Conservation (phyloP, 768 basidiomycete species). For the Leccinum aurantiacum region DNA sequence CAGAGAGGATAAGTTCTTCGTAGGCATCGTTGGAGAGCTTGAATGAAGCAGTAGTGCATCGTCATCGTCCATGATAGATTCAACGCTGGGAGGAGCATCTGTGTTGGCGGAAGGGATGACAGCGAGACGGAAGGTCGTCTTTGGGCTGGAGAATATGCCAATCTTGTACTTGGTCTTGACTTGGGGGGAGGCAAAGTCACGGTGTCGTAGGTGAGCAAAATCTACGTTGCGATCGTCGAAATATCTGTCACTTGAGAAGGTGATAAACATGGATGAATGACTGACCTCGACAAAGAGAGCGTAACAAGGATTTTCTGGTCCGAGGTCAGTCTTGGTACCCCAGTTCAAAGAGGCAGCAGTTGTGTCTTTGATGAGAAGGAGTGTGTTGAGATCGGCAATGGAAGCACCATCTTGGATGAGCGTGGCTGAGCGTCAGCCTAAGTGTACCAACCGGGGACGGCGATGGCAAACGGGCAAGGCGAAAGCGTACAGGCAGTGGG, state of each 20-base stretch:
- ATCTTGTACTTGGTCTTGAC: slow-evolving; percentile 97
- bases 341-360: slow-evolving; percentile 96
- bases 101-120: slow-evolving; percentile 89
- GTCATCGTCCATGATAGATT: slow-evolving; percentile 89
- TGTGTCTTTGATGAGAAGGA: slow-evolving; percentile 95
- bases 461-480: slow-evolving; percentile 43
- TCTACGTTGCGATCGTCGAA: slow-evolving; percentile 97
- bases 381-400: slow-evolving; percentile 86
- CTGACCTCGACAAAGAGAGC: slow-evolving; percentile 96
- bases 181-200: slow-evolving; percentile 61
- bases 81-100: slow-evolving; percentile 87
- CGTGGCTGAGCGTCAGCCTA: slow-evolving; percentile 81
- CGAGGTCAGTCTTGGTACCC: slow-evolving; percentile 95
- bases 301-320: slow-evolving; percentile 74
- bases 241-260: slow-evolving; percentile 91
- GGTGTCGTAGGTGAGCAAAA: slow-evolving; percentile 71
- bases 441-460: slow-evolving; percentile 93
- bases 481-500: too few relatives aligned
- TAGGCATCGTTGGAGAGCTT: slow-evolving; percentile 80
- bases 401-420: slow-evolving; percentile 86
- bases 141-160: slow-evolving; percentile 87
- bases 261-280: slow-evolving; percentile 89
- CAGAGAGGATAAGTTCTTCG: slow-evolving; percentile 71
- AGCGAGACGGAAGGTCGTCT: slow-evolving; percentile 88
- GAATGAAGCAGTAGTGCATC: slow-evolving; percentile 75